These are phyloP conservation scores for Ogataea pilisensis DNA, from an alignment of 805 yeast genomes.

Conservation along the genomic window DNA sequence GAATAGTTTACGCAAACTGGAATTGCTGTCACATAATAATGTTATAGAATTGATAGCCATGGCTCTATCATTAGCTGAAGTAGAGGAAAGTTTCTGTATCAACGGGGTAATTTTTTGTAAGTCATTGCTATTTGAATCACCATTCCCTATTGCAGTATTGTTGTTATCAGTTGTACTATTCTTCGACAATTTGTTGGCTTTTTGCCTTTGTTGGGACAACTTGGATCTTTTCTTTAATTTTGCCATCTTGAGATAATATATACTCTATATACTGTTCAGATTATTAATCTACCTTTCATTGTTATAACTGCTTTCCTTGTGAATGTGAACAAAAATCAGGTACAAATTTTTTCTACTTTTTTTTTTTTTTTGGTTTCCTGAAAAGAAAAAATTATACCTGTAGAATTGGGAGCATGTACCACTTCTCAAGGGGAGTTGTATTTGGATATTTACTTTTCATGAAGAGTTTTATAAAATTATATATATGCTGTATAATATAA, in stretches of 20 bases:
- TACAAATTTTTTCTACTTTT: no score
- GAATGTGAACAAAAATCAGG: no score
- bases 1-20: constrained; percentile 54
- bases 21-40: constrained; percentile 62
- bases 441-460: background rate
- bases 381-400: background rate
- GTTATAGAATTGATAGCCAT: constrained; percentile 74
- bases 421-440: background rate
- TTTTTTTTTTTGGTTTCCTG: no score
- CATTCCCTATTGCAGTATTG: constrained; percentile 31
- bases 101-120: constrained; percentile 59
- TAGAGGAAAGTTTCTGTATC: constrained; percentile 56
- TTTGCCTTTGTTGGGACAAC: constrained; percentile 34
- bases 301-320: background rate
- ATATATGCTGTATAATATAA: no score
- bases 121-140: constrained; percentile 37
- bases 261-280: no score
- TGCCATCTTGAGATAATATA: constrained; percentile 65
- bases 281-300: background rate
- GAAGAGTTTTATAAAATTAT: background rate
- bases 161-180: background rate
- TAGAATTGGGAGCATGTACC: background rate
- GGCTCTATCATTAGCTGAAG: constrained; percentile 66
- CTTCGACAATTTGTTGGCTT: constrained; percentile 7
- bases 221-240: constrained; percentile 67